A percentile compares a stretch with the other conserved stretches of the same genome.
phyloP scores from a whole-genome alignment of 2,329 filamentous ascomycete genomes.

The Metarhizium robertsii region DNA sequence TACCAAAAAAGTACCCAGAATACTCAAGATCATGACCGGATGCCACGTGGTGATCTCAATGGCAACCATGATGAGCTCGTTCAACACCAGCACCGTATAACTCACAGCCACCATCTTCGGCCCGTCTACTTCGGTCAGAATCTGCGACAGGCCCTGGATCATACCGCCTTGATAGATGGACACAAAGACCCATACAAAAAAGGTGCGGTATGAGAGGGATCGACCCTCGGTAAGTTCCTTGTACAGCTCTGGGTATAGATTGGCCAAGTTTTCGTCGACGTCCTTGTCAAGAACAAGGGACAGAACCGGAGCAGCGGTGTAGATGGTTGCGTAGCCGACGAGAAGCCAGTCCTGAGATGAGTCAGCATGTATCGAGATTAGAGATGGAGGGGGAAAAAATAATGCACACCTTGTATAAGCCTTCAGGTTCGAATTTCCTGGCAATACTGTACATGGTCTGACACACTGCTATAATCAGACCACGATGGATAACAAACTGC shows the following conservation, averaged over 20 bases:
- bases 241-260: constrained; percentile 93
- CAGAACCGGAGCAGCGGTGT: constrained; percentile 89
- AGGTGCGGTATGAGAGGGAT: constrained; percentile 82
- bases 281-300: constrained; percentile 91
- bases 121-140: constrained; percentile 70
- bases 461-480: constrained; percentile 88
- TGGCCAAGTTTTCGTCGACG: constrained; percentile 87
- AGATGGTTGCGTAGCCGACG: constrained; percentile 92
- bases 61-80: constrained; percentile 95
- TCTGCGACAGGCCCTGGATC: constrained; percentile 88
- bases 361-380: constrained; percentile 11
- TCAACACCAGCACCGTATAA: constrained; percentile 85
- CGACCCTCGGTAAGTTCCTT: constrained; percentile 89
- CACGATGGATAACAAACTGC: constrained; percentile 96
- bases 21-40: constrained; percentile 75
- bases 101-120: constrained; percentile 77
- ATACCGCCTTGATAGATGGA: constrained; percentile 92
- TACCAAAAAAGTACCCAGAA: constrained; percentile 73
- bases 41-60: constrained; percentile 98
- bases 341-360: constrained; percentile 71
- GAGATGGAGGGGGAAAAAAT: not conserved
- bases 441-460: constrained; percentile 98
- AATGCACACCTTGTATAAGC: constrained; percentile 63
- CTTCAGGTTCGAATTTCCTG: constrained; percentile 84
- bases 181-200: constrained; percentile 93